phyloP scores from a whole-genome alignment of 805 yeast genomes.

The Lipomyces mesembrius region DNA sequence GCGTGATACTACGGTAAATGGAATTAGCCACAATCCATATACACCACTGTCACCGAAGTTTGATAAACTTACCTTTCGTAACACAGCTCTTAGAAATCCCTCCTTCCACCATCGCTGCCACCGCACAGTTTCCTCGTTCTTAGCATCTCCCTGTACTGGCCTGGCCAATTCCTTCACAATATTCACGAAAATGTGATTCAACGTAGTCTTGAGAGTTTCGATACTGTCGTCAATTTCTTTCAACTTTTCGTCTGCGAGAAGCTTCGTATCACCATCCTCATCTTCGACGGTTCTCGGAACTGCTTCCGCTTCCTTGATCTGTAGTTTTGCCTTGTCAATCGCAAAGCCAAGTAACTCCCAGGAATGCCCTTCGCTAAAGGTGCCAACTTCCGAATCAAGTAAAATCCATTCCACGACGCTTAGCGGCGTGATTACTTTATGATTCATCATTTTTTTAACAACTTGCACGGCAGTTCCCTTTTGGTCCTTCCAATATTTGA shows the following conservation, averaged over 20 bases:
- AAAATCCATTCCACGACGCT: constrained; percentile 55
- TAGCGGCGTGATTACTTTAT: constrained; percentile 51
- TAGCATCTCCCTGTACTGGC: constrained; percentile 14
- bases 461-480: constrained; percentile 69
- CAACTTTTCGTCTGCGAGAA: constrained; percentile 1
- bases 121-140: constrained; percentile 25
- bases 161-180: constrained; percentile 31
- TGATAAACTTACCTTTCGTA: constrained; percentile 15
- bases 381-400: constrained; percentile 41
- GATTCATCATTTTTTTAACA: constrained; percentile 56
- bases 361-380: constrained; percentile 23
- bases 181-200: constrained; percentile 21
- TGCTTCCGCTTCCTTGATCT: constrained; percentile 37
- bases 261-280: constrained; percentile 44
- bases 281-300: constrained; percentile 48
- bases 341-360: constrained; percentile 37
- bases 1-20: constrained; percentile 19
- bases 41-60: neutral
- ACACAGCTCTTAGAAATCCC: constrained; percentile 33
- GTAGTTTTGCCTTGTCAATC: constrained; percentile 30
- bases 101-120: constrained; percentile 38
- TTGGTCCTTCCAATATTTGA: constrained; percentile 67
- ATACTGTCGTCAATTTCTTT: constrained; percentile 10
- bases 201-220: constrained; percentile 2
- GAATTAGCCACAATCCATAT: neutral